Percentiles rank a stretch among this genome's conserved stretches.
Evolutionary conservation across 495 filamentous ascomycete species (phyloP).

Genomic region (Aspergillus mulundensis): DNA sequence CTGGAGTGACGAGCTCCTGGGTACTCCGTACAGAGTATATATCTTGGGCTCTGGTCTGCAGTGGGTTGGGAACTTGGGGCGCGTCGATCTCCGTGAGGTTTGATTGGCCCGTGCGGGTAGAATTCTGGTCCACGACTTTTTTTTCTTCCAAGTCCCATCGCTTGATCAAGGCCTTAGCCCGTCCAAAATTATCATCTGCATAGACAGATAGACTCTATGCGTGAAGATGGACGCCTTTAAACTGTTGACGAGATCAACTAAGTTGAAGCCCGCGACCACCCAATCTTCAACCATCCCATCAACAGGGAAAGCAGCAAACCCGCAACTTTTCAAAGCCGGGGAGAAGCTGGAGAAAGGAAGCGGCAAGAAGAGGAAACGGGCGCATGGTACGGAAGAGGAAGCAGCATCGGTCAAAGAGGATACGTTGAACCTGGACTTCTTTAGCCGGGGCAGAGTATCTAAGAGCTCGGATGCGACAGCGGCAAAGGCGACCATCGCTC

Average conservation of each 20-base stretch:
- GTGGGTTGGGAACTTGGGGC: neutral
- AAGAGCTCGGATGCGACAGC: neutral
- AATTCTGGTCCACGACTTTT: conserved; percentile 31
- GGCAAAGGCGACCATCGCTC: conserved; percentile 14
- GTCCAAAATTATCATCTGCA: conserved; percentile 9
- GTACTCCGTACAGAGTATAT: too few species aligned
- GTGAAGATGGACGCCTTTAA: conserved; percentile 51
- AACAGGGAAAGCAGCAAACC: conserved; percentile 46
- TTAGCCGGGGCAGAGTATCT: conserved; percentile 28
- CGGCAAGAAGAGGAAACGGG: conserved; percentile 41
- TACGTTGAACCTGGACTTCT: conserved; percentile 36
- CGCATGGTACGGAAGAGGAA: conserved; percentile 17
- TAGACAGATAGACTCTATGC: neutral
- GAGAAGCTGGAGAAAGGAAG: conserved; percentile 30
- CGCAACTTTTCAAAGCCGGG: conserved; percentile 49
- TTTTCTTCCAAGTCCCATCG: conserved; percentile 7
- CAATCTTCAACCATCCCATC: conserved; percentile 39
- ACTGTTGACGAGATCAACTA: conserved; percentile 51
- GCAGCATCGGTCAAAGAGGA: conserved; percentile 21
- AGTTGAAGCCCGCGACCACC: conserved; percentile 37
- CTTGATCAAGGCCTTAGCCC: neutral
- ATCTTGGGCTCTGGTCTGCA: neutral
- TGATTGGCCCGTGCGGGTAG: conserved; percentile 40
- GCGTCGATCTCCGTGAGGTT: conserved; percentile 3
- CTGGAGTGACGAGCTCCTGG: too few species aligned